Base-by-base conservation (phyloP, 2,329 filamentous ascomycete genomes). In the Beauveria caledonica region DNA sequence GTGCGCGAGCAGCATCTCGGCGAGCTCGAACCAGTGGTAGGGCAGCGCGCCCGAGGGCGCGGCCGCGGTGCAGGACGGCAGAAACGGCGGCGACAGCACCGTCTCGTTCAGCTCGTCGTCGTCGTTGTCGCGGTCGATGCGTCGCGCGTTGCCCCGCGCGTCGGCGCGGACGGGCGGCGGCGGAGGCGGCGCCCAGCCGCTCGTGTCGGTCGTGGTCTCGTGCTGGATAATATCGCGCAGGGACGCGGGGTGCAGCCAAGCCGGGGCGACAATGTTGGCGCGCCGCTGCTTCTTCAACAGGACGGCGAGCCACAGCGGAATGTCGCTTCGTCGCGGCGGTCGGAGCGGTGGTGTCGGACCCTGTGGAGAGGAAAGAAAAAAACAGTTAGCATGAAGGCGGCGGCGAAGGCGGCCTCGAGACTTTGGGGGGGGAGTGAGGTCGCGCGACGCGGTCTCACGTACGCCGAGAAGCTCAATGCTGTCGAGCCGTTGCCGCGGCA, bases 21-120 rank as follows among this genome's bases (percentile, higher is more conserved):
- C 87, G 9, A 97, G 77, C 74, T 97, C 94, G 46, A 96, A 82
- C 92, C 93, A 99, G 76, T 97, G 93, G 71, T 96, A 97, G 0
- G 94, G 94, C 36, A 99, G 78, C 15, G 86, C 84, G 45, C 86
- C 85, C 0, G 85, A 76, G 9, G 87, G 85, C 1, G 88, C 84
- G 51, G 84, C 78, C 21, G 87, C 84, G 0, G 88, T 92, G 64
- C 88, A 90, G 17, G 87, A 86, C 1, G 85, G 83, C 1, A 95
- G 75, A 70, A 97, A 97, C 0, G 93, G 93, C 4, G 92, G 84
- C 0, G 86, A 85, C 0, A 86, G 70, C 1, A 76, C 63, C 4
- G 68, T 66, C 46, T 76, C 73, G 49, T 64, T 64, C 3, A 27
- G 25, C 50, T 54, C 29, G 44, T 44, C 25, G 29, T 27, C 21